Evolutionary conservation across 768 basidiomycete species (phyloP).

Genomic region (Russula emetica): DNA sequence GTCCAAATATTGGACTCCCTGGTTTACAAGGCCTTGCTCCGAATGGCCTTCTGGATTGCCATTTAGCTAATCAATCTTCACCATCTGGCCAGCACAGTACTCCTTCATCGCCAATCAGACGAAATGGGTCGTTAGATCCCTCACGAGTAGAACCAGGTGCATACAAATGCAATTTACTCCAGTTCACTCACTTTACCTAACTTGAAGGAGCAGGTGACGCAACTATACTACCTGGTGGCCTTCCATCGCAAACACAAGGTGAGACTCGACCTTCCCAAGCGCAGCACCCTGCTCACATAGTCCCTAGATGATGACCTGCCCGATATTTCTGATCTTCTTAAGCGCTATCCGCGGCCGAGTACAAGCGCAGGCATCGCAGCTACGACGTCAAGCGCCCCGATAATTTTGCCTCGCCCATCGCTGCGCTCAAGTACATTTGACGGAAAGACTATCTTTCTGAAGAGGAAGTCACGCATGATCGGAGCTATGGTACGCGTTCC

Average conservation of each 20-base stretch:
- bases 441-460: slow-evolving; percentile 22
- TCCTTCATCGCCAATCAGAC: slow-evolving; percentile 15
- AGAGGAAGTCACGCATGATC: slow-evolving; percentile 16
- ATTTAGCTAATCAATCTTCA: neutral
- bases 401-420: slow-evolving; percentile 26
- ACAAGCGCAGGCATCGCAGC: neutral
- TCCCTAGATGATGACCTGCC: slow-evolving; percentile 23
- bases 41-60: slow-evolving; percentile 20
- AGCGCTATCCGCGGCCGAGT: slow-evolving; percentile 13
- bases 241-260: slow-evolving; percentile 25
- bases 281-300: neutral
- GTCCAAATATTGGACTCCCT: neutral
- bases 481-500: slow-evolving; percentile 6
- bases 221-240: neutral
- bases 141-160: slow-evolving; percentile 4
- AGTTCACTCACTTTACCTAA: neutral
- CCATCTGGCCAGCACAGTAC: slow-evolving; percentile 2
- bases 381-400: slow-evolving; percentile 10
- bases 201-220: slow-evolving; percentile 7
- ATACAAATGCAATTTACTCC: neutral
- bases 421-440: slow-evolving; percentile 26
- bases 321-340: slow-evolving; percentile 25
- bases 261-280: neutral
- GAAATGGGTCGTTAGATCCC: slow-evolving; percentile 5
- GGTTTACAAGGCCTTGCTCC: slow-evolving; percentile 13